Base-by-base conservation (phyloP, 2,329 filamentous ascomycete genomes). In the Chrysoporthe cubensis region DNA sequence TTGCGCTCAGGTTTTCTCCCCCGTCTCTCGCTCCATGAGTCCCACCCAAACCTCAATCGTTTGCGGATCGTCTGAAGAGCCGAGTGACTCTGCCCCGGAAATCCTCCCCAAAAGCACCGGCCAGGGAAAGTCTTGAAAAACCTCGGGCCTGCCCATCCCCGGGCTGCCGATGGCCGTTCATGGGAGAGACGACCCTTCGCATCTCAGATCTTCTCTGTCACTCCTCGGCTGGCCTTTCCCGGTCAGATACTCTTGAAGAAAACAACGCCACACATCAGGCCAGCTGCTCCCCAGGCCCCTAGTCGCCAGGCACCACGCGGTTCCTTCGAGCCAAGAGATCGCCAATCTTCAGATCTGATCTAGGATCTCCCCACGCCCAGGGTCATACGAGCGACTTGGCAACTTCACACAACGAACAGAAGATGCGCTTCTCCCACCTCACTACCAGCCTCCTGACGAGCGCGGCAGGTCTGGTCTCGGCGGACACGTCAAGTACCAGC, bases 361-460 rank as follows among this genome's bases (percentile, higher is more conserved):
- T 16, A 57, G 34, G 14, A 57, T 57, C 34, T 40, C 18, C 46
- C n/a, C 46, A 8, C 46, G n/a, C 8, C 46, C 18, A 21, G 46
- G 46, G 21, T 50, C 8, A 50, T 21, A 50, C 46, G 46, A 50
- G 46, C 7, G 8, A 50, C 46, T n/a, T 50, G 18, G 21, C 21
- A 50, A 50, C n/a, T 18, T 11, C 48, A 14, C 21, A 52, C 21
- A 34, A 34, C 21, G 6, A 56, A 46, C 16, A 48, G 8, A 56
- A 58, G 34, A 69, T 69, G 68, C 68, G 65, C 52, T 44, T 62
- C 37, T 54, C 58, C 21, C 50, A 64, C 52, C 54, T 69, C 57
- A 48, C 67, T 37, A 62, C 62, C 68, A 58, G 34, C 62, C n/a
- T 40, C 42, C 37, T 56, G 62, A 44, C 34, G 4, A 46, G 68